Percentiles rank a stretch among this genome's conserved stretches.
phyloP scores from a whole-genome alignment of 1,284 basidiomycete species.

The Garcileccinum viscosum region DNA sequence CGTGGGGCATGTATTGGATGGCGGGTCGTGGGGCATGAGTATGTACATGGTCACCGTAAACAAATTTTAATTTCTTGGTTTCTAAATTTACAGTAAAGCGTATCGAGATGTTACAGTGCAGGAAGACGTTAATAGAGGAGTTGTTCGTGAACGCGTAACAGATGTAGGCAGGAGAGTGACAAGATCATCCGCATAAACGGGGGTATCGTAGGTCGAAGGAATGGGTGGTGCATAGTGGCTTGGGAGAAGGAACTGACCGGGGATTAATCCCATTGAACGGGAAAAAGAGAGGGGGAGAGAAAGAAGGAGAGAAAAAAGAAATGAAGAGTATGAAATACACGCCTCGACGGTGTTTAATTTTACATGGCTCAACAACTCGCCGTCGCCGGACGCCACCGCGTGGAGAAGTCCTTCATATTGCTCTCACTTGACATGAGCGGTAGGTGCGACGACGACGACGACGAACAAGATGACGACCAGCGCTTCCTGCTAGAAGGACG shows the following conservation, averaged over 20 bases:
- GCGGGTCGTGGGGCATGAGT: neutral
- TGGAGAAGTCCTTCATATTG: conserved; percentile 14
- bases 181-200: conserved; percentile 6
- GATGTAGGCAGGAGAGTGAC: conserved; percentile 3
- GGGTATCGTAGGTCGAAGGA: conserved; percentile 13
- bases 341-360: conserved; percentile 1
- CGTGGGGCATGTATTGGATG: neutral
- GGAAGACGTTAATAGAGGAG: neutral
- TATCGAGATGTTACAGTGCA: conserved; percentile 17
- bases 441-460: neutral
- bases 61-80: conserved; percentile 6
- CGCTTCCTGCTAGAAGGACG: neutral
- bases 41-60: neutral
- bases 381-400: conserved; percentile 3
- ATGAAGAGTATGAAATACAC: neutral
- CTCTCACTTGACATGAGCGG: neutral
- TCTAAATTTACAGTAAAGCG: conserved; percentile 26
- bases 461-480: neutral
- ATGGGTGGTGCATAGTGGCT: conserved; percentile 7
- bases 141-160: conserved; percentile 8
- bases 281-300: neutral
- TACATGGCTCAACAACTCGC: neutral
- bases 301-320: neutral
- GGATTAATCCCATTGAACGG: neutral
- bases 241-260: neutral